Percentiles rank a stretch among this genome's conserved stretches.
Conservation (phyloP, 768 basidiomycete genomes). For the Pholiota microspora region DNA sequence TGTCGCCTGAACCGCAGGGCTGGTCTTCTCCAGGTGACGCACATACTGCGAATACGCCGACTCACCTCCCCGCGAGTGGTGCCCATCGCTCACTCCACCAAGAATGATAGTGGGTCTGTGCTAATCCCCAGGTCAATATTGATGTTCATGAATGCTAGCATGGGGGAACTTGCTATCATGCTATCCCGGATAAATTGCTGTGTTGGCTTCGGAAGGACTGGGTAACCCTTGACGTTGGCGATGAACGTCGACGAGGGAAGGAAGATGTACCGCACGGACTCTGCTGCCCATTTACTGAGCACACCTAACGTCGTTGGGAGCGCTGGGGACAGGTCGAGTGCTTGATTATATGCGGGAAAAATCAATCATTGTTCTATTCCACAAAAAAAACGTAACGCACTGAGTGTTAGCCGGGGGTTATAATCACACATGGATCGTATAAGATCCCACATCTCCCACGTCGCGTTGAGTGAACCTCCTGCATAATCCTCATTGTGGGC, state of each 20-base stretch:
- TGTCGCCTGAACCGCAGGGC: constrained; percentile 60
- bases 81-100: constrained; percentile 56
- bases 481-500: constrained; percentile 26
- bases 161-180: constrained; percentile 64
- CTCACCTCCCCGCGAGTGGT: constrained; percentile 83
- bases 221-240: constrained; percentile 94
- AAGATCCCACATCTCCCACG: constrained; percentile 99
- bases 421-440: constrained; percentile 90
- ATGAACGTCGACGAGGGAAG: constrained; percentile 91
- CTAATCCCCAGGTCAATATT: constrained; percentile 36
- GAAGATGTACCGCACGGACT: constrained; percentile 87
- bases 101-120: constrained; percentile 85
- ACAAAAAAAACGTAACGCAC: constrained; percentile 37
- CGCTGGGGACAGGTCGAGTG: constrained; percentile 88
- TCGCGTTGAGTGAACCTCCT: constrained; percentile 63
- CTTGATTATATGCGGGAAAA: constrained; percentile 36
- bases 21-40: constrained; percentile 78
- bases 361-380: constrained; percentile 5
- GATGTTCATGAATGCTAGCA: not conserved
- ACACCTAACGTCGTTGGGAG: constrained; percentile 76
- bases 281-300: constrained; percentile 87
- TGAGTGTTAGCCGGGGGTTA: constrained; percentile 66
- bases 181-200: constrained; percentile 89
- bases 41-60: constrained; percentile 89
- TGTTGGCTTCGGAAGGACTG: constrained; percentile 90